Base-by-base conservation (phyloP, 495 filamentous ascomycete genomes). In the Penicillium coffeae region DNA sequence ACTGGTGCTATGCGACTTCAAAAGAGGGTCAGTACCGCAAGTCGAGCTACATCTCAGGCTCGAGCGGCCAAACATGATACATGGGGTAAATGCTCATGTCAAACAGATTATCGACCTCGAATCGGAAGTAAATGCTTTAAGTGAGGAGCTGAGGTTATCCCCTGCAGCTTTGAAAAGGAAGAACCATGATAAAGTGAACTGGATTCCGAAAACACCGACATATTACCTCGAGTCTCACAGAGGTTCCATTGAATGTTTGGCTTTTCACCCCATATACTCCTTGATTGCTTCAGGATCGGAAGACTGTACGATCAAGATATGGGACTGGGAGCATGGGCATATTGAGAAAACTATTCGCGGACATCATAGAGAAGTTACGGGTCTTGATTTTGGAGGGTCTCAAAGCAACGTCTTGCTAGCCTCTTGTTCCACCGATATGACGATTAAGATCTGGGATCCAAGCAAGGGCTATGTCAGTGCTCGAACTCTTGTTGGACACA, bases 321-420 rank as follows among this genome's bases (percentile, higher is more conserved):
- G 91, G 91, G 91, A 95, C 60, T 96, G 89, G 88, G 92, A 96
- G 58, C 73, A 93, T 13, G 91, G 92, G 14, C 90, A 96, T 62
- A 74, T 95, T 8, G 91, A 96, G 62, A 70, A 84, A 21, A 96
- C 91, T 0, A 74, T 96, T 22, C 95, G 95, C 59, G 90, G 90
- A 0, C 91, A 96, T 61, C 94, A 88, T 1, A 90, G 87, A 60
- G 79, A 86, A 3, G 89, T 96, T 2, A 61, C 91, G 14, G 90
- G 90, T 58, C 79, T 95, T 38, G 91, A 96, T 58, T 96, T 85
- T 67, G 90, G 91, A 12, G 91, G 90, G 0, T 89, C 88, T 0
- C 76, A 86, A 50, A 87, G 86, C 22, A 84, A 84, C 16, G 88
- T 84, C 6, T 76, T 96, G 21, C 78, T 96, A n/a, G 91, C 90